A percentile compares a stretch with the other conserved stretches of the same genome.
Evolutionary conservation across 1,284 basidiomycete species (phyloP).

Genomic region (Bjerkandera adusta): DNA sequence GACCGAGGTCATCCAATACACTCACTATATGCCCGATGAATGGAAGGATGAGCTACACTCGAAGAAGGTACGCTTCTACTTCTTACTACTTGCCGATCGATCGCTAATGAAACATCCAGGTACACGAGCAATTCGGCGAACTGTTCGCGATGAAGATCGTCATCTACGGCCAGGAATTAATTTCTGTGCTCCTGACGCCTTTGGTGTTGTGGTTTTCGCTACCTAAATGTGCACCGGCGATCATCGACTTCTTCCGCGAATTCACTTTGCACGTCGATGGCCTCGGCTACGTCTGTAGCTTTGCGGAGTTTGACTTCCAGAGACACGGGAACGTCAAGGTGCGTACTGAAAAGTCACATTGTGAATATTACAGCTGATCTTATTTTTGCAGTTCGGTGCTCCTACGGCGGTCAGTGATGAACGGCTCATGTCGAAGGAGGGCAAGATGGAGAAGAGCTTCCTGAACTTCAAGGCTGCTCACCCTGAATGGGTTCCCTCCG

Average conservation of each 20-base stretch:
- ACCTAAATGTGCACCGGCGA: conserved; percentile 82
- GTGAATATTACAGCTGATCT: background rate
- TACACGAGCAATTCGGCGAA: conserved; percentile 86
- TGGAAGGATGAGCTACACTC: conserved; percentile 92
- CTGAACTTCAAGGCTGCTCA: conserved; percentile 96
- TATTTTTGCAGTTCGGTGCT: conserved; percentile 64
- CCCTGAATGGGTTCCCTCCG: conserved; percentile 90
- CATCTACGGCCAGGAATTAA: conserved; percentile 85
- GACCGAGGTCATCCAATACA: conserved; percentile 88
- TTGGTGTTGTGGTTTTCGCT: conserved; percentile 93
- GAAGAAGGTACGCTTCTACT: conserved; percentile 56
- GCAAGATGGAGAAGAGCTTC: conserved; percentile 99
- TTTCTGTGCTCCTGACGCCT: conserved; percentile 91
- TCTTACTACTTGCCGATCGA: conserved; percentile 3
- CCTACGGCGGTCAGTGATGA: conserved; percentile 66
- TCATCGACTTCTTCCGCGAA: conserved; percentile 96
- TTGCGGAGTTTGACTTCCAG: conserved; percentile 97
- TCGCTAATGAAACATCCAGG: conserved; percentile 41
- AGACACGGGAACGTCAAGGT: conserved; percentile 87
- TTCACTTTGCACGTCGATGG: conserved; percentile 97
- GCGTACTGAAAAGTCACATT: too few relatives aligned
- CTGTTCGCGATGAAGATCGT: conserved; percentile 88
- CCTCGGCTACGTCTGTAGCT: conserved; percentile 95
- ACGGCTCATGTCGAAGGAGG: conserved; percentile 80
- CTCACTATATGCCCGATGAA: conserved; percentile 92